Percentiles rank a stretch among this genome's conserved stretches.
Conservation (phyloP, 805 yeast species). For the Torulaspora delbrueckii region DNA sequence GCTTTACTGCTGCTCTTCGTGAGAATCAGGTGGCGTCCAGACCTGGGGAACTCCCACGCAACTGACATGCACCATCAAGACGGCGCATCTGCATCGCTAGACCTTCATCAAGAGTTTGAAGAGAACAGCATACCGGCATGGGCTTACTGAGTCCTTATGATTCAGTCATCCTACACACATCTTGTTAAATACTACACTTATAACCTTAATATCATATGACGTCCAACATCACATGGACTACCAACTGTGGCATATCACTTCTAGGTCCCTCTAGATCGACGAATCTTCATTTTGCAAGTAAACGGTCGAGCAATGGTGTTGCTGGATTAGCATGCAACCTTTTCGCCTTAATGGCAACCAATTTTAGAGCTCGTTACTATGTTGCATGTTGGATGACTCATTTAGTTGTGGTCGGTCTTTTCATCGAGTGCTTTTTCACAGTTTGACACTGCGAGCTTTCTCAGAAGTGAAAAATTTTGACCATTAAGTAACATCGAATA, state of each 20-base stretch:
- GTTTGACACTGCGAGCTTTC: slow-evolving; percentile 2
- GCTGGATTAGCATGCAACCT: neutral
- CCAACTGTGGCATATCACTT: neutral
- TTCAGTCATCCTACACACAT: neutral
- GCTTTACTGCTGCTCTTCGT: slow-evolving; percentile 13
- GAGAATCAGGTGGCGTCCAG: slow-evolving; percentile 6
- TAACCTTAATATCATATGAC: neutral
- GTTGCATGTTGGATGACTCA: neutral
- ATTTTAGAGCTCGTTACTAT: neutral
- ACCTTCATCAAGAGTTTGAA: slow-evolving; percentile 2
- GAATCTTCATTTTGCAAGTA: neutral
- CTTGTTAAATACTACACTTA: neutral
- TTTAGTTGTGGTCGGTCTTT: neutral
- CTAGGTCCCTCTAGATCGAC: neutral
- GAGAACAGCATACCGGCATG: slow-evolving; percentile 16
- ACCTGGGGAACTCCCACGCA: neutral
- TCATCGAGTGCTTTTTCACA: neutral
- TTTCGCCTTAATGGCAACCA: neutral
- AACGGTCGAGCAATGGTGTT: neutral
- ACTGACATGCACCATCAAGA: slow-evolving; percentile 1
- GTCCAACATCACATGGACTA: neutral
- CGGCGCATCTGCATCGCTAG: slow-evolving; percentile 4
- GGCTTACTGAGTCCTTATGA: slow-evolving; percentile 7
- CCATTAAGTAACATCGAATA: neutral
- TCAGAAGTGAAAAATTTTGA: neutral